These are phyloP conservation scores for Corylus americana DNA, from an alignment of 306 rosid genomes.

Conservation along the genomic window DNA sequence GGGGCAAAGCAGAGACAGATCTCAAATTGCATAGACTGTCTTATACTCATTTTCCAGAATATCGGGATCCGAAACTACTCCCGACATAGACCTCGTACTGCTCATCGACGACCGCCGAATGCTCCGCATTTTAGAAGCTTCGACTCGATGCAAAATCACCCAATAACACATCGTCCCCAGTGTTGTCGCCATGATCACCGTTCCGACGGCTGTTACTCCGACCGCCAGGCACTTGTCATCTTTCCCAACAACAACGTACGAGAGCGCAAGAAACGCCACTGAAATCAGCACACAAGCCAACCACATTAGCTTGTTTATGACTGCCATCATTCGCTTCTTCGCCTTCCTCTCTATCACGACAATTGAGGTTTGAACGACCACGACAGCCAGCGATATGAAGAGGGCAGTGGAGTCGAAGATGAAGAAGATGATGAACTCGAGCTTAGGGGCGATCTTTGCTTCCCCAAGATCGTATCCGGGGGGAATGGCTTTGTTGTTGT, in stretches of 20 bases:
- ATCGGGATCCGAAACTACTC: conserved; percentile 56
- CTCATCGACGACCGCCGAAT: conserved; percentile 53
- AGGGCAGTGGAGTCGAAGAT: conserved; percentile 72
- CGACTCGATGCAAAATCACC: conserved; percentile 62
- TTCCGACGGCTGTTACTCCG: conserved; percentile 64
- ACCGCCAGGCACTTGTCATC: conserved; percentile 56
- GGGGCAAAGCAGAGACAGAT: conserved; percentile 7
- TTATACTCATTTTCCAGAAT: conserved; percentile 42
- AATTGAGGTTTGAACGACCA: conserved; percentile 78
- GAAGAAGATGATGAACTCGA: conserved; percentile 52
- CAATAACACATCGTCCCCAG: conserved; percentile 71
- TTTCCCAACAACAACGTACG: conserved; percentile 71
- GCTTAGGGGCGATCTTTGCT: conserved; percentile 50
- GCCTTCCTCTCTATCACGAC: conserved; percentile 65
- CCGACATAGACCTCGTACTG: conserved; percentile 46
- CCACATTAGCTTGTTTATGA: conserved; percentile 88
- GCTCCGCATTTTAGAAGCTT: conserved; percentile 57
- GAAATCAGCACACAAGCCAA: conserved; percentile 71
- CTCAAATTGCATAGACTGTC: conserved; percentile 73
- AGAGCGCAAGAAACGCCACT: conserved; percentile 74
- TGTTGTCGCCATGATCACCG: conserved; percentile 73
- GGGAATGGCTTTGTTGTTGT: background rate
- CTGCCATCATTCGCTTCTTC: conserved; percentile 63
- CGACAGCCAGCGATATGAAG: conserved; percentile 84
- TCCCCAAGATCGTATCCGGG: conserved; percentile 53